Evolutionary conservation across 495 filamentous ascomycete genomes (phyloP).

Genomic region (Mytilinidion resinicola): DNA sequence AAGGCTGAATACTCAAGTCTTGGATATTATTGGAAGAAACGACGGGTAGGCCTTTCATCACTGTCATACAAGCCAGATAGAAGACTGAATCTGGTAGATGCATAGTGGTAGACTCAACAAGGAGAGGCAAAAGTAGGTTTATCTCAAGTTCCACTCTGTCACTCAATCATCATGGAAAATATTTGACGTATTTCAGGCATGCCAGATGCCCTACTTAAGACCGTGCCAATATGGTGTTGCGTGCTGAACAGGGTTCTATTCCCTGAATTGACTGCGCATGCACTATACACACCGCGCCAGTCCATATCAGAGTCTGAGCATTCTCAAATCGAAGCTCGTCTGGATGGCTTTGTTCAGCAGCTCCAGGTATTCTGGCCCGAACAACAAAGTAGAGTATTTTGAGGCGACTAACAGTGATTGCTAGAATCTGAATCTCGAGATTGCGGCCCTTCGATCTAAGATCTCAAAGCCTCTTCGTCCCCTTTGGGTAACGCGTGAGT

Average conservation of each 20-base stretch:
- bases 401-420: not conserved
- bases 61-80: conserved; percentile 2
- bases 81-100: conserved; percentile 46
- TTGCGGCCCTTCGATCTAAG: conserved; percentile 31
- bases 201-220: conserved; percentile 90
- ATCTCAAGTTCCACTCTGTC: not conserved
- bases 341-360: conserved; percentile 59
- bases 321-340: conserved; percentile 63
- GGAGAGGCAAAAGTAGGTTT: conserved; percentile 69
- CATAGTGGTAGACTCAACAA: conserved; percentile 92
- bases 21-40: conserved; percentile 53
- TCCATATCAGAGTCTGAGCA: conserved; percentile 68
- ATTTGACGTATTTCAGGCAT: conserved; percentile 48
- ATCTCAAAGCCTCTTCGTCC: conserved; percentile 56
- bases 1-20: conserved; percentile 74
- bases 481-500: conserved; percentile 54
- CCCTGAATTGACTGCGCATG: conserved; percentile 43
- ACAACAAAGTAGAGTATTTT: too few relatives aligned
- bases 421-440: conserved; percentile 46
- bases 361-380: conserved; percentile 43
- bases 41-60: conserved; percentile 52
- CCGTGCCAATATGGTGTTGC: conserved; percentile 85
- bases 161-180: too few relatives aligned
- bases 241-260: conserved; percentile 80
- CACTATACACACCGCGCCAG: conserved; percentile 58